phyloP scores from a whole-genome alignment of 2,329 filamentous ascomycete species.

The Stagonosporopsis vannaccii region DNA sequence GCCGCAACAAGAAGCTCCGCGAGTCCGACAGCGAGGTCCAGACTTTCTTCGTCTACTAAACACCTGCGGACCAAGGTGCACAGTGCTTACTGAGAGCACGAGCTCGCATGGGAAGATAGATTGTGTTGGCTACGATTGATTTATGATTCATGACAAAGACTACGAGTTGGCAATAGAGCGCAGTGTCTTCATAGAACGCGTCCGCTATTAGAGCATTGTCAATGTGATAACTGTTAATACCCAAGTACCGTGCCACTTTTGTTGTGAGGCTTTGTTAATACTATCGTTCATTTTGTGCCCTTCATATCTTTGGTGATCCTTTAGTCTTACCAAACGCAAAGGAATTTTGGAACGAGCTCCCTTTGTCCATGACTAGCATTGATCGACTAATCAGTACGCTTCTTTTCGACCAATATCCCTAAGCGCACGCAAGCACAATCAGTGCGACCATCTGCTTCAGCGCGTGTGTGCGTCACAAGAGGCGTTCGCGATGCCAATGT shows the following conservation, averaged over 20 bases:
- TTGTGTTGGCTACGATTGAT: background rate
- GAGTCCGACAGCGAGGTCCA: conserved; percentile 34
- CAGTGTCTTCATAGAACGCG: background rate
- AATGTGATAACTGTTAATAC: conserved; percentile 1
- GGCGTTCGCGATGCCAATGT: background rate
- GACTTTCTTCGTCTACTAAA: conserved; percentile 45
- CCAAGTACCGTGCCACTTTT: background rate
- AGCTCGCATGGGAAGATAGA: background rate
- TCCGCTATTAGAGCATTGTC: background rate
- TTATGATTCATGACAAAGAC: conserved; percentile 9
- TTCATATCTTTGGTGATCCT: too few relatives aligned
- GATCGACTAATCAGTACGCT: too few relatives aligned
- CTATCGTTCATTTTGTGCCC: background rate
- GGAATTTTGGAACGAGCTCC: too few relatives aligned
- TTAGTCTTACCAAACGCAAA: too few relatives aligned
- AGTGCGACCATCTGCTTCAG: background rate
- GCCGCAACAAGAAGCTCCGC: conserved; percentile 44
- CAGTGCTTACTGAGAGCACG: background rate
- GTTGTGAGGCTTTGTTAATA: background rate
- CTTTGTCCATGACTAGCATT: background rate
- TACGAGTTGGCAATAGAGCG: background rate
- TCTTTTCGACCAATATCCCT: too few relatives aligned
- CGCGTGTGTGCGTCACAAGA: background rate
- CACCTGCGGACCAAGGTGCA: background rate
- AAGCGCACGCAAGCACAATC: too few relatives aligned